Evolutionary conservation across 306 rosid species (phyloP), one percentile per base, ranked within the genome.

Genomic region (Pueraria montana): DNA sequence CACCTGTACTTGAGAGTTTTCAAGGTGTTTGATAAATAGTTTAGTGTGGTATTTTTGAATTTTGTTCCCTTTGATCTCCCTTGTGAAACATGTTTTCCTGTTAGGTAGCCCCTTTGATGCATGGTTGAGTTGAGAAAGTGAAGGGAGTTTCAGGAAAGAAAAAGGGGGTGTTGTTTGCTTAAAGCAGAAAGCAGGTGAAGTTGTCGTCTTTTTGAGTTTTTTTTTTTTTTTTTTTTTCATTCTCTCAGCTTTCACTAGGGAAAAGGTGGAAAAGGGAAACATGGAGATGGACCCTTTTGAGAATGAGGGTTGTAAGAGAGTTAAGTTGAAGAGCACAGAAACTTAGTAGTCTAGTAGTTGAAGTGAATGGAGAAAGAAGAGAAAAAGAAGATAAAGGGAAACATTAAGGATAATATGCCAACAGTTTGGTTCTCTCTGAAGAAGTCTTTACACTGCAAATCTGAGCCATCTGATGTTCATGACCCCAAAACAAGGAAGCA

Each of bases 381-480:
- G 16, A 74, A 40, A 40, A 45, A 45, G 34, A 18, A 26, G 70
- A 17, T 16, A 61, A 49, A 17, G 73, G 50, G 34, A 38, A 67
- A 17, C 21, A 5, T 32, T 46, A 3, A 21, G 61, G 64, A 61
- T 66, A 86, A 84, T 34, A 94, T 95, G 98, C 92, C 97, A 83
- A 90, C 92, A 61, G 94, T 91, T 46, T 95, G 98, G 98, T 91
- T 91, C 77, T 91, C 95, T 77, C 72, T 95, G 77, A 95, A 91
- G 81, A 95, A 46, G 72, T 95, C 98, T 52, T 86, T 95, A 27
- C 97, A 92, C 84, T 93, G 98, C 90, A 91, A 91, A 83, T 91
- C 97, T 80, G 95, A 91, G 80, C 89, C 97, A n/a, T 89, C 97
- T 43, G 97, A 91, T 24, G 97, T 93, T 59, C 94, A 95, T 84